phyloP scores from a whole-genome alignment of 495 filamentous ascomycete genomes.

The Neurospora discreta region DNA sequence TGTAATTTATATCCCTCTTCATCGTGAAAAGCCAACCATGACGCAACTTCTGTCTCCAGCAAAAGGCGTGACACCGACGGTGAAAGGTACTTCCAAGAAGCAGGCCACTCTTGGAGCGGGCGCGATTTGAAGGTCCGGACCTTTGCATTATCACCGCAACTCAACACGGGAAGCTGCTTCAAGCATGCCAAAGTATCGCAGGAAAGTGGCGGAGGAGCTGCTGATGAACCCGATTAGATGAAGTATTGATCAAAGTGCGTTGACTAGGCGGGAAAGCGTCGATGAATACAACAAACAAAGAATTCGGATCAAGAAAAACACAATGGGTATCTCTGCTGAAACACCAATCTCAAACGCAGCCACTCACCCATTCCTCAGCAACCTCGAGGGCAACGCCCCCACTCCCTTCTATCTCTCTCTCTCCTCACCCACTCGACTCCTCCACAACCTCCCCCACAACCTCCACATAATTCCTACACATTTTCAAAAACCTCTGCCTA shows the following conservation, averaged over 20 bases:
- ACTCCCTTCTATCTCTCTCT: too few species aligned
- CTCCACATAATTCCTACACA: slow-evolving; percentile 47
- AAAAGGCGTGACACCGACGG: neutral
- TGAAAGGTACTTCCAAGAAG: neutral
- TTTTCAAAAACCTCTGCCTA: slow-evolving; percentile 48
- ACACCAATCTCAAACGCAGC: too few species aligned
- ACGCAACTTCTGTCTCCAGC: neutral
- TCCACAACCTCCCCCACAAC: slow-evolving; percentile 21
- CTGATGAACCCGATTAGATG: neutral
- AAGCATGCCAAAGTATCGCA: neutral
- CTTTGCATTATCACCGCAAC: neutral
- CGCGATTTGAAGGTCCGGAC: neutral
- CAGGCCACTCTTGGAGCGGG: neutral
- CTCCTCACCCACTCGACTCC: neutral
- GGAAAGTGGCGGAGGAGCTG: neutral
- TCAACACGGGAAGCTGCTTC: neutral
- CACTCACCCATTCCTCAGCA: too few species aligned
- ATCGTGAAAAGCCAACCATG: neutral
- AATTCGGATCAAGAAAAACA: neutral
- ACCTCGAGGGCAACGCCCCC: too few species aligned
- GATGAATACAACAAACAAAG: neutral
- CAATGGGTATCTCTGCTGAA: neutral
- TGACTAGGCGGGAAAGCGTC: neutral
- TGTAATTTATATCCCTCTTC: neutral
- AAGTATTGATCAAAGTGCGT: neutral